Evolutionary conservation across 768 basidiomycete genomes (phyloP).

Genomic region (Hemileccinum impolitum): DNA sequence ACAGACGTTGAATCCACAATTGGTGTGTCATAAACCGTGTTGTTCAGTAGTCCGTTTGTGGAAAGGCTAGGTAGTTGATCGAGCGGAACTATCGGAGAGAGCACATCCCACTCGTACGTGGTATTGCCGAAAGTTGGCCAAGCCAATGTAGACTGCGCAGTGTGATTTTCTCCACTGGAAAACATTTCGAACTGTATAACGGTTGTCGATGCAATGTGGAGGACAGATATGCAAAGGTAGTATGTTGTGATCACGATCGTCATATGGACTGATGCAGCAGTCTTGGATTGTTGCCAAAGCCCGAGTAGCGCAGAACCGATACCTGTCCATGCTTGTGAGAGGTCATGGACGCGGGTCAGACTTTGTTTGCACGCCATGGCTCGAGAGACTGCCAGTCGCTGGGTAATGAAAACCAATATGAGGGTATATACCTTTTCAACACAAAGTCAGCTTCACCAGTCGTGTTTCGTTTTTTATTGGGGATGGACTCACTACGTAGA

Average conservation of each 20-base stretch:
- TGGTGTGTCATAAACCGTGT: neutral
- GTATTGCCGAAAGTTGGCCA: neutral
- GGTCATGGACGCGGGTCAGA: neutral
- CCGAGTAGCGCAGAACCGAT: neutral
- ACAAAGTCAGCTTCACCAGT: too few relatives aligned
- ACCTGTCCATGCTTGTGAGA: neutral
- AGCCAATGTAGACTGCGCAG: neutral
- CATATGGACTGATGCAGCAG: neutral
- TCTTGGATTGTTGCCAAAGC: neutral
- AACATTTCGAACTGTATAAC: neutral
- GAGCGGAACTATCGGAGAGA: neutral
- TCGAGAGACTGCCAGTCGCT: neutral
- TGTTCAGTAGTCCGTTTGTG: neutral
- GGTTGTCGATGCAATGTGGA: neutral
- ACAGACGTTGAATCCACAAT: neutral
- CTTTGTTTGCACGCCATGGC: neutral
- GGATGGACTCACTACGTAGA: neutral
- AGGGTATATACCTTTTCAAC: neutral
- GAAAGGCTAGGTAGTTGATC: neutral
- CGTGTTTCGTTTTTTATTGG: too few relatives aligned
- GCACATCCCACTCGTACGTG: neutral
- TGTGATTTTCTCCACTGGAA: neutral
- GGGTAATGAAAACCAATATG: neutral
- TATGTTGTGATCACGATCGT: neutral
- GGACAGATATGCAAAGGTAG: neutral